Percentiles rank a stretch among this genome's conserved stretches.
These are phyloP conservation scores for Coelastrella sp. DNA, from an alignment of 139 green algal genomes.

Conservation along the genomic window DNA sequence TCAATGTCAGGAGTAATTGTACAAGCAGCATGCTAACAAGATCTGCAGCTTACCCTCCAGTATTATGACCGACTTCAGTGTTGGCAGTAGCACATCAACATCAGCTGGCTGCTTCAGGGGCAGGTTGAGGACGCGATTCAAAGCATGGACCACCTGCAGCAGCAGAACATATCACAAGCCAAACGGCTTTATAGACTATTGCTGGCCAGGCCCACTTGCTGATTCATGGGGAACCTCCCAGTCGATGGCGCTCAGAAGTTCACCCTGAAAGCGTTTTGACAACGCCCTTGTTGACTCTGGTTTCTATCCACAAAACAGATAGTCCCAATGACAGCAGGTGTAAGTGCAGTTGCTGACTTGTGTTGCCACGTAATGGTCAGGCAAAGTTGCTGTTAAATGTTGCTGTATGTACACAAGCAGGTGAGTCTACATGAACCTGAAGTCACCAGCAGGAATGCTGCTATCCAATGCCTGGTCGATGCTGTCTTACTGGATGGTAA, in stretches of 20 bases:
- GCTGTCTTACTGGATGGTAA: too few relatives aligned
- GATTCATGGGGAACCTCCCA: not conserved
- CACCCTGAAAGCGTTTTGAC: not conserved
- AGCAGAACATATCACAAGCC: not conserved
- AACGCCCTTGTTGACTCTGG: too few relatives aligned
- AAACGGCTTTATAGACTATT: not conserved
- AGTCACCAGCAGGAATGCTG: too few relatives aligned
- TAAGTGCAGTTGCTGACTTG: too few relatives aligned
- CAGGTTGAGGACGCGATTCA: not conserved
- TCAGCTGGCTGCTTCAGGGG: constrained; percentile 29
- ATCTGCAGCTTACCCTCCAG: not conserved
- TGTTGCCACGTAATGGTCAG: too few relatives aligned
- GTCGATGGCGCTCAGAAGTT: not conserved
- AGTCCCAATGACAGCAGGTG: too few relatives aligned
- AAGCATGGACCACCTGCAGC: constrained; percentile 16
- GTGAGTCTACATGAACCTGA: too few relatives aligned
- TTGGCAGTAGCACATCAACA: constrained; percentile 34
- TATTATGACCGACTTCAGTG: constrained; percentile 24
- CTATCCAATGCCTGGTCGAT: too few relatives aligned
- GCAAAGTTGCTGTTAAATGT: too few relatives aligned
- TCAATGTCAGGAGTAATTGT: not conserved
- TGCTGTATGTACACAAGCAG: too few relatives aligned
- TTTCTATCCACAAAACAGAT: too few relatives aligned
- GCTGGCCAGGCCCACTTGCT: too few relatives aligned
- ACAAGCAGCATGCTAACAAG: not conserved